These are phyloP conservation scores for Verbena officinalis DNA, from an alignment of 257 asterid genomes.

Conservation along the genomic window DNA sequence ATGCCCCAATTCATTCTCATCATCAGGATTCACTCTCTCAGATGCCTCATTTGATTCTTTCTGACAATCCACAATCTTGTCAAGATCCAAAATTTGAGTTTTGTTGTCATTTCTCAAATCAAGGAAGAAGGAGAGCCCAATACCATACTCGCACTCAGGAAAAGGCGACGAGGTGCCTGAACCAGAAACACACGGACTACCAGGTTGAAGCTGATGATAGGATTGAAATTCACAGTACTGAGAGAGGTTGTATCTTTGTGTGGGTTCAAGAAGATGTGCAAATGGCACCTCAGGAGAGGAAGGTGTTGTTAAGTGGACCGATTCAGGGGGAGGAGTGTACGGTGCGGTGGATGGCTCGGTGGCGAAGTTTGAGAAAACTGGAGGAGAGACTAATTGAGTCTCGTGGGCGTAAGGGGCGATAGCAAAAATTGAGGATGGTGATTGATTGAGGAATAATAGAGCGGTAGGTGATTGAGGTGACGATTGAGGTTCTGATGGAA, in stretches of 20 bases:
- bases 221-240: slow-evolving; percentile 80
- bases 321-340: slow-evolving; percentile 91
- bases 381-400: slow-evolving; percentile 92
- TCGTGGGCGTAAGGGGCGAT: slow-evolving; percentile 94
- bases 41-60: slow-evolving; percentile 33
- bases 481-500: slow-evolving; percentile 86
- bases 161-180: slow-evolving; percentile 93
- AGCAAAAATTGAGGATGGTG: slow-evolving; percentile 84
- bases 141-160: slow-evolving; percentile 56
- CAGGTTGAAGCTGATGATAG: slow-evolving; percentile 93
- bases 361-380: slow-evolving; percentile 82
- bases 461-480: slow-evolving; percentile 77
- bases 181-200: slow-evolving; percentile 89
- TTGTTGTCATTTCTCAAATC: slow-evolving; percentile 57
- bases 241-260: slow-evolving; percentile 53
- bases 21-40: no score
- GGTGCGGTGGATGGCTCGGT: slow-evolving; percentile 98
- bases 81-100: slow-evolving; percentile 73
- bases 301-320: slow-evolving; percentile 82
- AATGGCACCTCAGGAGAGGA: slow-evolving; percentile 99
- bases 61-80: slow-evolving; percentile 61
- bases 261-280: slow-evolving; percentile 85
- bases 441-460: slow-evolving; percentile 46
- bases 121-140: slow-evolving; percentile 61
- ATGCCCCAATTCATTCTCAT: slow-evolving; percentile 43